Conservation (phyloP, 2,329 filamentous ascomycete genomes). For the Aspergillus japonicus region DNA sequence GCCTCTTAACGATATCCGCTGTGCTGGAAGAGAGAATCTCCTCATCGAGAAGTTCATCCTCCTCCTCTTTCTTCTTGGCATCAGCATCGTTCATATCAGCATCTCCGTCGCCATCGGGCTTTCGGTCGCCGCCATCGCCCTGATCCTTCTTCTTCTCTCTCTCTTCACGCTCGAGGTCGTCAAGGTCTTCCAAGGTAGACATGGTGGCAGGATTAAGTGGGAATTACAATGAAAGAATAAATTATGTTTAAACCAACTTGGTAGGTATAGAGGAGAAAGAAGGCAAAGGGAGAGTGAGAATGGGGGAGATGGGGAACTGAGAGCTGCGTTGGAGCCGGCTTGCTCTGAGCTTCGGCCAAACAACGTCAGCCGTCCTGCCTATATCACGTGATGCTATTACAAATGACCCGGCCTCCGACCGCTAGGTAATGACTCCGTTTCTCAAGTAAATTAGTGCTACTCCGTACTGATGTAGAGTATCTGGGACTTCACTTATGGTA, state of each 20-base stretch:
- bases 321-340: constrained; percentile 16
- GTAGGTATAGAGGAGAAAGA: not conserved
- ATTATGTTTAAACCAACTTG: not conserved
- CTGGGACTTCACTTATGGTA: too few relatives aligned
- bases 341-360: constrained; percentile 34
- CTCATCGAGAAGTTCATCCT: constrained; percentile 82
- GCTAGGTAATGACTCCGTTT: not conserved
- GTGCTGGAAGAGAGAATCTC: constrained; percentile 93
- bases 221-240: not conserved
- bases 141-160: constrained; percentile 68
- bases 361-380: constrained; percentile 35
- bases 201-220: constrained; percentile 48
- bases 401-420: constrained; percentile 9
- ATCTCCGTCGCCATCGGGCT: constrained; percentile 65
- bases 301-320: constrained; percentile 12
- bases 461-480: too few relatives aligned
- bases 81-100: constrained; percentile 91
- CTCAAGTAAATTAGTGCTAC: too few relatives aligned
- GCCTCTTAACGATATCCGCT: constrained; percentile 88
- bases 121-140: constrained; percentile 55
- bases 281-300: not conserved
- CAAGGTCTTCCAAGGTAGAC: constrained; percentile 90
- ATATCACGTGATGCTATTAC: constrained; percentile 30
- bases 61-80: constrained; percentile 62
- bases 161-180: constrained; percentile 78